Evolutionary conservation across 2,329 filamentous ascomycete species (phyloP), one percentile per base, ranked within the genome.

Genomic region (Sarocladiaceae sp.): DNA sequence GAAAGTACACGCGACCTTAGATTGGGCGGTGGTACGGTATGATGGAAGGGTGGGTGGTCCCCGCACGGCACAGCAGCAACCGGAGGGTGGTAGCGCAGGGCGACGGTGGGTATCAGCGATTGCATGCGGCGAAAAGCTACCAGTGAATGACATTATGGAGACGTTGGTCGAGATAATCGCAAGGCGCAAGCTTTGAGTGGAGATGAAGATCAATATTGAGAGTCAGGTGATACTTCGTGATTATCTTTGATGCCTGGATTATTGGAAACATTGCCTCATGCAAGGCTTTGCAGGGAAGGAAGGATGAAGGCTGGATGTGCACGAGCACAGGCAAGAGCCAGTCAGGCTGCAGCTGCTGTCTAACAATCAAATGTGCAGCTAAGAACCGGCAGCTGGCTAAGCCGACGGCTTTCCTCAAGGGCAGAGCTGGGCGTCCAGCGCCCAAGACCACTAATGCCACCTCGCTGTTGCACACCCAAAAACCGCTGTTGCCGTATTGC

Each of bases 31-130:
- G n/a, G n/a, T n/a, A n/a, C 7, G 8, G 18, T n/a, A 22, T 20
- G 18, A 23, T 10, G 37, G 18, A 42, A 25, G 25, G 26, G 26
- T 31, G 25, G 28, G 44, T 17, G 44, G 10, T 33, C 26, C 44
- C 44, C 44, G 28, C 44, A 48, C 44, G 44, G 44, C 44, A 48
- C 44, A 48, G 26, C 22, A 48, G 44, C 17, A 48, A 28, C 44
- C 44, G 26, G 26, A 48, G 44, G 22, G 44, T 31, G 44, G 44
- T 33, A 29, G 40, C 44, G 23, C 37, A 42, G 17, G 37, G 44
- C n/a, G 22, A 20, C 18, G 20, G 40, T n/a, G 40, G 40, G 17
- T 26, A 28, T n/a, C 15, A 23, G 12, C 22, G 40, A 23, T 26
- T 44, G 40, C 40, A 44, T 44, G 40, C 40, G 40, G 40, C 37